Evolutionary conservation across 345 rosid genomes (phyloP), one percentile per base, ranked within the genome.

Genomic region (Gossypium rotundifolium): DNA sequence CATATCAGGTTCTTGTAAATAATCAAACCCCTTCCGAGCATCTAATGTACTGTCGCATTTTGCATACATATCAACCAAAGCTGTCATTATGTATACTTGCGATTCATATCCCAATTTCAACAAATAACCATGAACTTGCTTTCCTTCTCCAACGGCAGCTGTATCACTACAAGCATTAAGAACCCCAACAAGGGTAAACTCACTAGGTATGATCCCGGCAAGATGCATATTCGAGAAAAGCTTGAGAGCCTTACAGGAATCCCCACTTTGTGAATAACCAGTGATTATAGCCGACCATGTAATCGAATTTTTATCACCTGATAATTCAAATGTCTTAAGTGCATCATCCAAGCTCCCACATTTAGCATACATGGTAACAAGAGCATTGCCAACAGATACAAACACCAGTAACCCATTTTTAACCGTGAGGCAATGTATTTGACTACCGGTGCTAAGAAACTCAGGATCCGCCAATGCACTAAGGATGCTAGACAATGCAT

Each of bases 281-380:
- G 97, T 91, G 74, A 90, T 84, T 88, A 93, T 90, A 1, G 96
- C 96, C 0, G 98, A 91, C 98, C 98, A 93, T 2, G 98, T 90
- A 53, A 93, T 85, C 7, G 90, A 77, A 78, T 88, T 87, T 86
- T 80, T 91, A 61, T 81, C 88, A 71, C 70, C 83, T 10, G 89
- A 88, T 59, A 79, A 84, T 76, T 89, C 85, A 83, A 93, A 93
- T 71, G 89, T 80, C 70, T 74, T 68, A 78, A 84, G 76, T 33
- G 93, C 89, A 74, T 86, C 90, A 65, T 64, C 79, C 79, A 91
- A 83, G 78, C 82, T 79, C 77, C 86, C 86, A 51, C 93, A 91
- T 79, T 89, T 91, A n/a, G 83, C 87, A 73, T 91, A 91, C 93
- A 91, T 91, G 11, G 96, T 91, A 77, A 91, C 89, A 4, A 91